Conservation (phyloP, 2,329 filamentous ascomycete genomes). For the Diaporthe humulicola region DNA sequence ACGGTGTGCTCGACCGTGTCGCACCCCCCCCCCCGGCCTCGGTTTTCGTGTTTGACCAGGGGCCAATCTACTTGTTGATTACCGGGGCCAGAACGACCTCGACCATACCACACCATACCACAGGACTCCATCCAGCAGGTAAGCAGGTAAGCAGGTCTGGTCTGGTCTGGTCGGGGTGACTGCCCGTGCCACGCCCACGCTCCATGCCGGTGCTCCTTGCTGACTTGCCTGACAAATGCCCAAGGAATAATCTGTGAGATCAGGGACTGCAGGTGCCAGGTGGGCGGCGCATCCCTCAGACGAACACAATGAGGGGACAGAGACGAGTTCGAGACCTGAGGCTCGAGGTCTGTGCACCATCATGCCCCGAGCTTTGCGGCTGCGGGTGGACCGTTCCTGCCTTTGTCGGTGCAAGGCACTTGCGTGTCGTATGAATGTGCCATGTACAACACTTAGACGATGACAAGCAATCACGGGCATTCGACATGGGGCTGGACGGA, state of each 20-base stretch:
- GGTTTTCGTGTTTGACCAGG: background rate
- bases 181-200: background rate
- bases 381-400: background rate
- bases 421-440: no score
- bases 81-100: background rate
- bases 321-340: background rate
- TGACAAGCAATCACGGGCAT: no score
- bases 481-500: no score
- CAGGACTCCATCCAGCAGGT: no score
- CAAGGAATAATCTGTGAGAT: background rate
- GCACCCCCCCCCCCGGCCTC: background rate
- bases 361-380: background rate
- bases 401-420: background rate
- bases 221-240: background rate
- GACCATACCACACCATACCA: no score
- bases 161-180: background rate
- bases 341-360: slow-evolving; percentile 9
- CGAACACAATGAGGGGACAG: background rate
- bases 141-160: no score
- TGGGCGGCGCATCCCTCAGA: background rate
- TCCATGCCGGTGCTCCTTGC: background rate
- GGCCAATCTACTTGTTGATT: background rate
- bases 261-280: background rate
- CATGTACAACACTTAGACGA: no score
- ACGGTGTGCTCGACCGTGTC: background rate